phyloP scores from a whole-genome alignment of 2,329 filamentous ascomycete species.

The Aspergillus ruber region DNA sequence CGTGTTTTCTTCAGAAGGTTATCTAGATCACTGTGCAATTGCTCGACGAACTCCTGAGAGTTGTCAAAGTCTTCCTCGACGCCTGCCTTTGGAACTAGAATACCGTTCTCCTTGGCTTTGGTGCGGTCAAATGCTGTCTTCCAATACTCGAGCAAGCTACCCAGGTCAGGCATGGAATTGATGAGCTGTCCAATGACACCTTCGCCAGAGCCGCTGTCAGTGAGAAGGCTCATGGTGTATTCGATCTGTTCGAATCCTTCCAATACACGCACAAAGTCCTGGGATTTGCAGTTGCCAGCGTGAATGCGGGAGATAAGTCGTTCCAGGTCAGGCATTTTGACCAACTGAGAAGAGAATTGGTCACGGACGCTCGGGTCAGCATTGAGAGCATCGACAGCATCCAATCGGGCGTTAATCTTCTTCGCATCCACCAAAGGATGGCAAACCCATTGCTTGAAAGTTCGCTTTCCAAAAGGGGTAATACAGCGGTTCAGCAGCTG shows the following conservation, averaged over 20 bases:
- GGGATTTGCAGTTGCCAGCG: slow-evolving; percentile 78
- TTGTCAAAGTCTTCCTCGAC: slow-evolving; percentile 89
- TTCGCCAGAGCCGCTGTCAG: slow-evolving; percentile 66
- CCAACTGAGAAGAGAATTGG: slow-evolving; percentile 79
- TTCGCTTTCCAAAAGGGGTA: slow-evolving; percentile 92
- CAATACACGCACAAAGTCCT: slow-evolving; percentile 87
- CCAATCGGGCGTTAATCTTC: slow-evolving; percentile 87
- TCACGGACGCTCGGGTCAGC: slow-evolving; percentile 74
- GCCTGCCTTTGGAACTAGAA: slow-evolving; percentile 77
- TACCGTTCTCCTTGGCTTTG: slow-evolving; percentile 70
- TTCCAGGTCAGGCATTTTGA: slow-evolving; percentile 89
- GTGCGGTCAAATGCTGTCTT: slow-evolving; percentile 81
- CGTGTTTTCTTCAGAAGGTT: slow-evolving; percentile 65
- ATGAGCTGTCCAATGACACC: slow-evolving; percentile 81
- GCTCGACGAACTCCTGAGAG: slow-evolving; percentile 69
- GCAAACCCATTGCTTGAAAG: slow-evolving; percentile 95
- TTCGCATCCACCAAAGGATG: slow-evolving; percentile 81
- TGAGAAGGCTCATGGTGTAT: slow-evolving; percentile 78
- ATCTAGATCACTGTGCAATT: slow-evolving; percentile 67
- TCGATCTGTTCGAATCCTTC: slow-evolving; percentile 98
- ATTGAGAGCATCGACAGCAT: slow-evolving; percentile 90
- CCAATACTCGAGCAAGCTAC: slow-evolving; percentile 71
- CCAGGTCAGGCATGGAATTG: slow-evolving; percentile 76
- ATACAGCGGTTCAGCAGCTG: slow-evolving; percentile 86
- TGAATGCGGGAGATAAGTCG: slow-evolving; percentile 90